Conservation (phyloP, 257 asterid species). For the Solanum tacnaense region DNA sequence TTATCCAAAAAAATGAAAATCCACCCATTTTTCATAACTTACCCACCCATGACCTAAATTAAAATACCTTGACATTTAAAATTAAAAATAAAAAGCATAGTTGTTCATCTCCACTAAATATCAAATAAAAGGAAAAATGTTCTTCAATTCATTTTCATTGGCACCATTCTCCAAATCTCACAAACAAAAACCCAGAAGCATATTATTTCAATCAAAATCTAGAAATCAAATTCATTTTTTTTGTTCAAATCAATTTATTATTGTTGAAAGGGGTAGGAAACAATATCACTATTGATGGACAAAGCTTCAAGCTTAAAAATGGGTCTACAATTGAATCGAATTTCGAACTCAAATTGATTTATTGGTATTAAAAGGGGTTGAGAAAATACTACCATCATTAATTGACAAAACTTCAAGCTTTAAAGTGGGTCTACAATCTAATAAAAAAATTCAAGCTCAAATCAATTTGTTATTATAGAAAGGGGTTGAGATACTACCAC, state of each 20-base stretch:
- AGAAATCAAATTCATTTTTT: not conserved
- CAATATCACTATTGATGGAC: not conserved
- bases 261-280: not conserved
- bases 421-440: not conserved
- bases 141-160: not conserved
- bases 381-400: not conserved
- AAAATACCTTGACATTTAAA: not conserved
- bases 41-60: not conserved
- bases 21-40: not conserved
- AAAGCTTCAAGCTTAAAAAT: not conserved
- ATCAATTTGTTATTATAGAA: not conserved
- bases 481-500: not conserved
- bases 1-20: not conserved
- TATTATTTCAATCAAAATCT: not conserved
- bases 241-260: not conserved
- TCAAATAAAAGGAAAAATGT: not conserved
- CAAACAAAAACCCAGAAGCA: not conserved
- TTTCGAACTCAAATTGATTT: not conserved
- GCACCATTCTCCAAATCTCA: not conserved
- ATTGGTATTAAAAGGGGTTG: not conserved
- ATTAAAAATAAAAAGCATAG: not conserved
- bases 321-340: not conserved
- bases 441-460: too few relatives aligned
- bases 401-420: not conserved
- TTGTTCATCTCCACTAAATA: too few relatives aligned